phyloP scores from a whole-genome alignment of 2,329 filamentous ascomycete genomes.

The Pseudocercospora vitis region DNA sequence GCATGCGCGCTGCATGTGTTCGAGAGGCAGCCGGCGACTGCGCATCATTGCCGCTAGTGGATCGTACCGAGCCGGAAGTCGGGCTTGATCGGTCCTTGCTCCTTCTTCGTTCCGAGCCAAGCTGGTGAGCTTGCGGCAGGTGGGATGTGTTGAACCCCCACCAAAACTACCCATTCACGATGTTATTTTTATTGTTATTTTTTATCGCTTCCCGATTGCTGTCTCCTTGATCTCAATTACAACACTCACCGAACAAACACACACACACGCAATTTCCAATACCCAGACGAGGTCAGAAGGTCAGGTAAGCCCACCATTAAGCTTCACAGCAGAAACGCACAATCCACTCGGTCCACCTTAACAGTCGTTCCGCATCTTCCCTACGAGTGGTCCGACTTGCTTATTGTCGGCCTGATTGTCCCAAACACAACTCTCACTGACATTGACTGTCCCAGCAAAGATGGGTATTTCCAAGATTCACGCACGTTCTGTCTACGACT shows the following conservation, averaged over 20 bases:
- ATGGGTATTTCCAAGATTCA: conserved; percentile 70
- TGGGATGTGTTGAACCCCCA: conserved; percentile 1
- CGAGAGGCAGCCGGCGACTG: conserved; percentile 1
- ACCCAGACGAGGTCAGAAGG: too few species aligned
- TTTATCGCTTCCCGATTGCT: conserved; percentile 1
- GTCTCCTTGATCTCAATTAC: too few species aligned
- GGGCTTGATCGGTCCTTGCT: conserved; percentile 4
- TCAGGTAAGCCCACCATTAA: not conserved
- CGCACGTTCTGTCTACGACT: conserved; percentile 88
- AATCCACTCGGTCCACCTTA: not conserved
- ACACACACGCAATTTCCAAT: too few species aligned
- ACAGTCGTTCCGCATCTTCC: not conserved
- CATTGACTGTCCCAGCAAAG: conserved; percentile 43
- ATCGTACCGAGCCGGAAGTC: not conserved
- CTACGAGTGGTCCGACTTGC: not conserved
- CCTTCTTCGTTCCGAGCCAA: not conserved
- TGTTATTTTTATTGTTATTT: too few species aligned
- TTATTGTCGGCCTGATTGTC: not conserved
- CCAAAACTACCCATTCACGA: conserved; percentile 1
- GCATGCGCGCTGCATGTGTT: not conserved
- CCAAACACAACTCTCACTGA: not conserved
- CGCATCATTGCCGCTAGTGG: conserved; percentile 1
- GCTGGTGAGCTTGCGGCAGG: conserved; percentile 1
- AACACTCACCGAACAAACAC: too few species aligned
- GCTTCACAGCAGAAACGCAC: not conserved